Evolutionary conservation across 352 stramenopile species (phyloP), one percentile per base, ranked within the genome.

Genomic region (Globisporangium viniferum): DNA sequence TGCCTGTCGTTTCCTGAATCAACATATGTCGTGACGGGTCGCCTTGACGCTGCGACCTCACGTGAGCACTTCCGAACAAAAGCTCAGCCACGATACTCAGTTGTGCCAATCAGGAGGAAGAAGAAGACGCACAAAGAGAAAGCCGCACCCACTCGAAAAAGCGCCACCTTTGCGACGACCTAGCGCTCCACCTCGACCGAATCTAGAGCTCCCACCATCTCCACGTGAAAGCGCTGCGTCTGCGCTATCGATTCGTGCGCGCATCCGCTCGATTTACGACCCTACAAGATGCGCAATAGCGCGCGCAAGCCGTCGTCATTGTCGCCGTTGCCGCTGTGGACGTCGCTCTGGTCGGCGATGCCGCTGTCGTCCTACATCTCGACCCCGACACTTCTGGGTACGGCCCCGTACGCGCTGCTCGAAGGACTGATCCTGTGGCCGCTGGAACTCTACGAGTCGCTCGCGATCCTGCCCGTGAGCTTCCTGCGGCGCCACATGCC

Each of bases 401-500:
- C 57, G 15, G 75, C 76, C 36, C 80, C 81, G 54, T 80, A 84
- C 44, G 62, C 75, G 36, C 63, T 86, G 54, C 74, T 93, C 22
- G 79, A 90, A 71, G 55, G 72, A 20, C 60, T 89, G 33, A 73
- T 94, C 27, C 74, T 94, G 36, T 77, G 75, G 66, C 87, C 87
- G 22, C 70, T 94, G 18, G 83, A 91, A 67, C 73, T 91, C 48
- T 93, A 92, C 76, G 87, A 95, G 70, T 77, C 80, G 18, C 56
- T 93, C 39, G 80, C 82, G 59, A 90, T 95, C 71, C 73, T 90
- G 3, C 87, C 87, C 59, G 81, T 93, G 68, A 82, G 82, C 64
- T 89, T 91, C 44, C 48, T 95, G 46, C 82, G 87, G 1, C 85
- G 85, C 57, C 85, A 93, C 72, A 80, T 92, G 73, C 87, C 87